Evolutionary conservation across 495 filamentous ascomycete genomes (phyloP).

Genomic region (Staphylotrichum longicolle): DNA sequence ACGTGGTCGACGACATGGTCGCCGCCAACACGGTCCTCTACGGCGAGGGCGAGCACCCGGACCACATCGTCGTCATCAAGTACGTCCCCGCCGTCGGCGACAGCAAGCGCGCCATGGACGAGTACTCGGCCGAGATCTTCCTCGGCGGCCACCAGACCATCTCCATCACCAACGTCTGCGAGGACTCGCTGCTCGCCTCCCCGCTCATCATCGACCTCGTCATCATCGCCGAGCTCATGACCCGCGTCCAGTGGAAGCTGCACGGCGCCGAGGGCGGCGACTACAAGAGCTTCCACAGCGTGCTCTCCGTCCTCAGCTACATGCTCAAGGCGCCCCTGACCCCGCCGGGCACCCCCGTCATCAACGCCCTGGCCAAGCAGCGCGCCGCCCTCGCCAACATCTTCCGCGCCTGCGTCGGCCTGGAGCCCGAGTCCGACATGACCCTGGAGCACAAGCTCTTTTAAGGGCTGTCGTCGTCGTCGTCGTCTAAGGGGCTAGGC

Average conservation of each 20-base stretch:
- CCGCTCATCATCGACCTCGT: slow-evolving; percentile 97
- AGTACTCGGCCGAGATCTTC: slow-evolving; percentile 99
- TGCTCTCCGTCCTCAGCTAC: slow-evolving; percentile 96
- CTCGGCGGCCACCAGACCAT: slow-evolving; percentile 98
- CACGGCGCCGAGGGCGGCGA: slow-evolving; percentile 56
- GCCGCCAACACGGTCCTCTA: slow-evolving; percentile 91
- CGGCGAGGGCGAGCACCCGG: slow-evolving; percentile 79
- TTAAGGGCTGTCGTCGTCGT: slow-evolving; percentile 27
- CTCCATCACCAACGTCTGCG: slow-evolving; percentile 96
- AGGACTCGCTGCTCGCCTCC: slow-evolving; percentile 96
- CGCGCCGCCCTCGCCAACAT: slow-evolving; percentile 94
- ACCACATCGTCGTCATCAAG: slow-evolving; percentile 92
- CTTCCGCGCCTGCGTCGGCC: slow-evolving; percentile 95
- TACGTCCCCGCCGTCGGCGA: slow-evolving; percentile 99
- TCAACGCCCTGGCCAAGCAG: slow-evolving; percentile 97
- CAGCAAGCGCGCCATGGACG: slow-evolving; percentile 97
- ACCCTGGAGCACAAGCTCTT: slow-evolving; percentile 99
- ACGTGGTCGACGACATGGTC: slow-evolving; percentile 99
- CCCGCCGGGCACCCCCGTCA: slow-evolving; percentile 90
- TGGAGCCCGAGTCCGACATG: slow-evolving; percentile 99
- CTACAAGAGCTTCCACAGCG: slow-evolving; percentile 93
- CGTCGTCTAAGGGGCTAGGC: neutral
- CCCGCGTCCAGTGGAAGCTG: slow-evolving; percentile 88
- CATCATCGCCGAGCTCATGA: slow-evolving; percentile 93
- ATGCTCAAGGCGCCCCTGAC: slow-evolving; percentile 99